Evolutionary conservation across 192 early-diverging fungal species (phyloP).

Genomic region (Gamsiella multidivaricata): DNA sequence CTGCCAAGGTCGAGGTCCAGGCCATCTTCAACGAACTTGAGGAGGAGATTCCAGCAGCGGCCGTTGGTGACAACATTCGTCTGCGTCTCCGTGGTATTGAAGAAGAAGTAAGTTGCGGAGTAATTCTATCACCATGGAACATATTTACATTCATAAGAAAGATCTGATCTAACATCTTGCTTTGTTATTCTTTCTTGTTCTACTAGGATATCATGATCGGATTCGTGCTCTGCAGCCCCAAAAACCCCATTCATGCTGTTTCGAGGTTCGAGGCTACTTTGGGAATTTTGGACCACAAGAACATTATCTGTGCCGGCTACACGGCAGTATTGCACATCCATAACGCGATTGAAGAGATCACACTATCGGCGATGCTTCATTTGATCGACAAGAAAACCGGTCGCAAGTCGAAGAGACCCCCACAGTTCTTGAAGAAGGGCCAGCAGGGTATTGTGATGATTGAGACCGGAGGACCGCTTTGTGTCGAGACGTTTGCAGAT

Average conservation of each 20-base stretch:
- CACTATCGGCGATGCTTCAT: conserved; percentile 83
- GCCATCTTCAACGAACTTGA: conserved; percentile 89
- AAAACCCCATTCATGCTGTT: conserved; percentile 82
- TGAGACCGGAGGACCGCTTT: conserved; percentile 79
- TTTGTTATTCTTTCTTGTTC: background rate
- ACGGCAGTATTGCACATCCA: conserved; percentile 94
- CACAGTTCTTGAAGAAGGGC: conserved; percentile 94
- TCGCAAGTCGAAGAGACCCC: conserved; percentile 87
- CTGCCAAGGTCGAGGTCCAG: conserved; percentile 79
- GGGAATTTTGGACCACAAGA: conserved; percentile 92
- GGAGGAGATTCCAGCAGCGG: conserved; percentile 75
- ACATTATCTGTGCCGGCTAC: conserved; percentile 97
- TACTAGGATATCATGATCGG: conserved; percentile 81
- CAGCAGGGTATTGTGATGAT: conserved; percentile 90
- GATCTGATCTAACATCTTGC: no score
- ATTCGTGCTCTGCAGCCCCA: conserved; percentile 85
- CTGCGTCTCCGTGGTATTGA: conserved; percentile 91
- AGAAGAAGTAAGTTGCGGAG: conserved; percentile 90
- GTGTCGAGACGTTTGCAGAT: conserved; percentile 88
- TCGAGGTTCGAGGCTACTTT: conserved; percentile 88
- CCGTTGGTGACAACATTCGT: conserved; percentile 95
- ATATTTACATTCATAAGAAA: background rate
- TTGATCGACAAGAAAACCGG: conserved; percentile 94
- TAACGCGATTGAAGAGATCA: conserved; percentile 88
- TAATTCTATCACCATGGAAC: no score